Conservation (phyloP, 2,329 filamentous ascomycete species). For the Grosmannia clavigera region DNA sequence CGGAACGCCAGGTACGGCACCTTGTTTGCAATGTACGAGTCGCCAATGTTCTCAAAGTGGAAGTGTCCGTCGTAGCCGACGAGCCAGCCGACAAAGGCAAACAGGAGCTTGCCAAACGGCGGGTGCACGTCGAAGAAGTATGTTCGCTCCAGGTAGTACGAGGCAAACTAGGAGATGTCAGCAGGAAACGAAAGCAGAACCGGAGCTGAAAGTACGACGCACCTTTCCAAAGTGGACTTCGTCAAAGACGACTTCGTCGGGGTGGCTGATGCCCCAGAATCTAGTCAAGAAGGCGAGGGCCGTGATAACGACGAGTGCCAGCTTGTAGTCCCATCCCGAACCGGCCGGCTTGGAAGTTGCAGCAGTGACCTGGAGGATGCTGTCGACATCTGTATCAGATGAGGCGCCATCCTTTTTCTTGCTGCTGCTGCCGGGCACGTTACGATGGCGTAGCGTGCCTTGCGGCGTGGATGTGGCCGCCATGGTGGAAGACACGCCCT, state of each 20-base stretch:
- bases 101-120: conserved; percentile 94
- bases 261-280: conserved; percentile 93
- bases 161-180: conserved; percentile 44
- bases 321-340: conserved; percentile 73
- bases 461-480: conserved; percentile 34
- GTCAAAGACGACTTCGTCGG: conserved; percentile 94
- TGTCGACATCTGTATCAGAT: conserved; percentile 37
- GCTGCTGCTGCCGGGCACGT: conserved; percentile 24
- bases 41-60: conserved; percentile 97
- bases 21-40: conserved; percentile 94
- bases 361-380: conserved; percentile 30
- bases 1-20: conserved; percentile 96
- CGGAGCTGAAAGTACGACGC: conserved; percentile 12
- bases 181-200: background rate
- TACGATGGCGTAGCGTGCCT: conserved; percentile 48
- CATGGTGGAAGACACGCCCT: background rate
- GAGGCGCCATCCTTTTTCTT: conserved; percentile 36
- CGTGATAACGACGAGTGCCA: conserved; percentile 67
- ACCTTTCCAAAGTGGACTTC: conserved; percentile 99
- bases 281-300: conserved; percentile 76
- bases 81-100: conserved; percentile 93
- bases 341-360: conserved; percentile 22
- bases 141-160: conserved; percentile 82
- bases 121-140: conserved; percentile 99
- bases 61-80: conserved; percentile 96